Evolutionary conservation across 2,329 filamentous ascomycete genomes (phyloP), one percentile per base, ranked within the genome.

Genomic region (Drechslera avenae): DNA sequence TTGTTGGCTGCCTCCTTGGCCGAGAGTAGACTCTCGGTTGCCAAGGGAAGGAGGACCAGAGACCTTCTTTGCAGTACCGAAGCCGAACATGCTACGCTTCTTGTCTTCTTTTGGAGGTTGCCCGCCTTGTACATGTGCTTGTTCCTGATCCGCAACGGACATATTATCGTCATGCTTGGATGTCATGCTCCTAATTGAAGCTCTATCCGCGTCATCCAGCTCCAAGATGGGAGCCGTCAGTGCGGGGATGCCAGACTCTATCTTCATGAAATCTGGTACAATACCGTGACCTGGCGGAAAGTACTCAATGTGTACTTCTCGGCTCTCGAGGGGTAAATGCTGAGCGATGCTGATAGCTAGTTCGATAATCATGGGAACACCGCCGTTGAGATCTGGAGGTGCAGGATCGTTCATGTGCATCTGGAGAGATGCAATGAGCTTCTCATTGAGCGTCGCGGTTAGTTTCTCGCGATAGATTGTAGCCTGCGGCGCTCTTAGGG

Each of bases 291-390:
- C 89, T 0, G 94, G 93, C 50, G 87, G 77, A 44, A 92, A 91
- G 69, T 96, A 97, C 56, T 88, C 85, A 54, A 99, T 88, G 35
- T 86, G 86, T 13, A 99, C 90, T 67, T 97, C 94, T 57, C 94
- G 85, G 62, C 90, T 94, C 75, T 99, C 94, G 32, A 96, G 77
- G 0, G 94, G 93, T 37, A 97, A 77, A 70, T 97, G 95, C 51
- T 87, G 84, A 0, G 90, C 86, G 57, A 99, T 91, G 54, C 87
- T 88, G 23, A 97, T 83, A 0, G 92, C 91, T 42, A 97, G 82
- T 74, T 97, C 92, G 46, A 97, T 83, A 71, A 99, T 97, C 86
- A 94, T 96, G 46, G 87, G 86, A 2, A 92, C 89, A 56, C 90
- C 91, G 43, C 90, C 91, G 59, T 93, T 87, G n/a, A 97, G 82